A percentile compares a stretch with the other conserved stretches of the same genome.
Conservation (phyloP, 2,329 filamentous ascomycete species). For the Fusarium secorum region DNA sequence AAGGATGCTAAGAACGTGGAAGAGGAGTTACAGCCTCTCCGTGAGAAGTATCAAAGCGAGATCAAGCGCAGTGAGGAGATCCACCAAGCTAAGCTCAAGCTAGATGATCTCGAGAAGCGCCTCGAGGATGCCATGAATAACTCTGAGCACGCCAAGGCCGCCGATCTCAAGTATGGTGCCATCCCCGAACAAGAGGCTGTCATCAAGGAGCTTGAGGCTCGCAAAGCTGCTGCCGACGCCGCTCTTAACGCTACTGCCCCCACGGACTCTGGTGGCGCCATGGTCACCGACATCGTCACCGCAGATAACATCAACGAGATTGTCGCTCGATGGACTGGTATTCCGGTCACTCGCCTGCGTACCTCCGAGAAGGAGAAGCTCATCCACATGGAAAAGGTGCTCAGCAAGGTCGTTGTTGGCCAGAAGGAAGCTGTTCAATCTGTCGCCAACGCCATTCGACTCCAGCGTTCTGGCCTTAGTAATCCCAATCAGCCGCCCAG, state of each 20-base stretch:
- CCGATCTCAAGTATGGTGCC: slow-evolving; percentile 95
- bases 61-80: slow-evolving; percentile 91
- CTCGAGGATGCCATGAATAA: slow-evolving; percentile 90
- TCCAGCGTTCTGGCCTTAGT: slow-evolving; percentile 91
- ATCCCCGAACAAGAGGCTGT: slow-evolving; percentile 88
- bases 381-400: slow-evolving; percentile 92
- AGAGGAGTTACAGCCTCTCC: slow-evolving; percentile 89
- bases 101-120: slow-evolving; percentile 90
- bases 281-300: slow-evolving; percentile 92
- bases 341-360: slow-evolving; percentile 91
- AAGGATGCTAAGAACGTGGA: slow-evolving; percentile 93
- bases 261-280: slow-evolving; percentile 69
- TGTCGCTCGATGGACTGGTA: slow-evolving; percentile 96
- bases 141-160: slow-evolving; percentile 84
- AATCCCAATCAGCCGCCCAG: slow-evolving; percentile 98
- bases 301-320: slow-evolving; percentile 99
- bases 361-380: slow-evolving; percentile 98
- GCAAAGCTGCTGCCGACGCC: slow-evolving; percentile 81
- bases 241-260: slow-evolving; percentile 63
- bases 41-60: slow-evolving; percentile 95
- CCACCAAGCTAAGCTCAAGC: slow-evolving; percentile 92
- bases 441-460: slow-evolving; percentile 93
- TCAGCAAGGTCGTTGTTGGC: slow-evolving; percentile 86
- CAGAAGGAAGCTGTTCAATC: slow-evolving; percentile 93
- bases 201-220: slow-evolving; percentile 82